Conservation (phyloP, 2,329 filamentous ascomycete species). For the Pseudocercospora vitis region DNA sequence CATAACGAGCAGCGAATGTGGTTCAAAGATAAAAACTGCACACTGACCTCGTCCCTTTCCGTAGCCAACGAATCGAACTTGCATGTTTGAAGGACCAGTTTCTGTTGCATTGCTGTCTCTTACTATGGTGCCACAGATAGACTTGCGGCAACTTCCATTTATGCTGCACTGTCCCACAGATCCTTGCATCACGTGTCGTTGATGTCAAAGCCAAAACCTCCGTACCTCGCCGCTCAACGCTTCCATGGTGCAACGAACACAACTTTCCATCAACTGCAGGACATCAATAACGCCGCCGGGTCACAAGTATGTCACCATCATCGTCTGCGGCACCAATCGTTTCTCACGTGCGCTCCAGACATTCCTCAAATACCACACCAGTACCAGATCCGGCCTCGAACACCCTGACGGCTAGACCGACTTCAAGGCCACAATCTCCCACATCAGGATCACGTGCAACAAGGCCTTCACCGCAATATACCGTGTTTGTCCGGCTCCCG, state of each 20-base stretch:
- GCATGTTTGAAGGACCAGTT: conserved; percentile 24
- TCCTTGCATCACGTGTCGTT: conserved; percentile 7
- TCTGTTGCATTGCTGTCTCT: background rate
- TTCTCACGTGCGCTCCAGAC: conserved; percentile 24
- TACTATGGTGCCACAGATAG: background rate
- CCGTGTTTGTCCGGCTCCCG: conserved; percentile 84
- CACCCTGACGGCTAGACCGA: conserved; percentile 4
- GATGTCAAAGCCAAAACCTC: conserved; percentile 1
- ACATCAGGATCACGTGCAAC: conserved; percentile 7
- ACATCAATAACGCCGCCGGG: background rate
- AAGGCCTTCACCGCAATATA: conserved; percentile 49
- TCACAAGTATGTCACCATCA: conserved; percentile 28
- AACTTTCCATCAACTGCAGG: conserved; percentile 12
- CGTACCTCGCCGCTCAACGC: conserved; percentile 1
- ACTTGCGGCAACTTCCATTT: background rate
- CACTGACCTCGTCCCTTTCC: conserved; percentile 23
- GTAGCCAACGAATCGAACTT: conserved; percentile 30
- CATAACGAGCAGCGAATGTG: conserved; percentile 18
- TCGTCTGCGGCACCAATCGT: conserved; percentile 24
- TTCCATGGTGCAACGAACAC: conserved; percentile 7
- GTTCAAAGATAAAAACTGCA: conserved; percentile 17
- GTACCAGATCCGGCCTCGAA: conserved; percentile 14
- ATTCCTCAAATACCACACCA: conserved; percentile 26
- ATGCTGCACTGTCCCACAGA: background rate
- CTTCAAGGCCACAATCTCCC: conserved; percentile 23